Percentiles rank a stretch among this genome's conserved stretches.
phyloP scores from a whole-genome alignment of 139 green algal species.

The Coelastrella sp. region DNA sequence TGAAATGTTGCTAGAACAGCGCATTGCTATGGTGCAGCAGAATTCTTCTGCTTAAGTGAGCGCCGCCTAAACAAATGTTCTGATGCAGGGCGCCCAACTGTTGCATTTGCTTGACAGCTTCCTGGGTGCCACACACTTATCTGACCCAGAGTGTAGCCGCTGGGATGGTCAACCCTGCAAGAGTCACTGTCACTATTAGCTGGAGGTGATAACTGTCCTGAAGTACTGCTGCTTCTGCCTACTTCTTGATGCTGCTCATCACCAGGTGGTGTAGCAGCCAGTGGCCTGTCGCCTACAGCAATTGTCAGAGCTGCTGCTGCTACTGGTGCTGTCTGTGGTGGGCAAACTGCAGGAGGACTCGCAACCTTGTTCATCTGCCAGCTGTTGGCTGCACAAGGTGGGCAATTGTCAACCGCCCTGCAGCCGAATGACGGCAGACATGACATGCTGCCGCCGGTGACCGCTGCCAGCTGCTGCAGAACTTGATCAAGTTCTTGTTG shows the following conservation, averaged over 20 bases:
- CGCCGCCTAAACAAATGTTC: background rate
- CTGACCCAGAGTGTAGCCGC: no score
- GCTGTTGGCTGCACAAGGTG: background rate
- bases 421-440: background rate
- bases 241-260: background rate
- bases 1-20: no score
- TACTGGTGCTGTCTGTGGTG: no score
- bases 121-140: no score
- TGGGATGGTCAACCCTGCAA: background rate
- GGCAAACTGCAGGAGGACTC: no score
- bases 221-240: background rate
- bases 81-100: background rate
- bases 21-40: no score
- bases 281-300: background rate
- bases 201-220: background rate
- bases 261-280: background rate
- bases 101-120: background rate
- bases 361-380: background rate
- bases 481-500: constrained; percentile 24
- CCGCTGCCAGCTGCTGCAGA: constrained; percentile 27
- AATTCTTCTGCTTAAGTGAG: background rate
- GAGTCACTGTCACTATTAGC: background rate
- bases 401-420: background rate
- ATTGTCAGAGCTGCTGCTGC: background rate
- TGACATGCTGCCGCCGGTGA: background rate